These are phyloP conservation scores for Dendrobium huoshanense DNA, from an alignment of 106 monocot genomes.

Conservation along the genomic window DNA sequence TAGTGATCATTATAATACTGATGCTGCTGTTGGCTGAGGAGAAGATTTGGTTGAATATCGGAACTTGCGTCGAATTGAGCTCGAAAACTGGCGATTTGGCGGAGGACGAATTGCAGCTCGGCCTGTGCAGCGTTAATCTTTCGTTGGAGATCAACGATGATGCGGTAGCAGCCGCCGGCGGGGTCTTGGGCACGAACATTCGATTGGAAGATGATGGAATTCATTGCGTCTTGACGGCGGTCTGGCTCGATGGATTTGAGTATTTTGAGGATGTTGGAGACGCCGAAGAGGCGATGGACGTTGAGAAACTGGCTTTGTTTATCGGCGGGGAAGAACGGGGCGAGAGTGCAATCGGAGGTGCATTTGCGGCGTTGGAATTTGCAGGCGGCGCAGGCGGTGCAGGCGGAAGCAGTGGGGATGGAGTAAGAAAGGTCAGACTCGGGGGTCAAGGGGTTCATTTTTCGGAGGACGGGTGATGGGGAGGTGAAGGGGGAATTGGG, in stretches of 20 bases:
- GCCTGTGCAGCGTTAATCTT: not conserved
- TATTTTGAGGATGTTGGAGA: conserved; percentile 55
- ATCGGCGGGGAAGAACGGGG: conserved; percentile 72
- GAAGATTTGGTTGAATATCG: not conserved
- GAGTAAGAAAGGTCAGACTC: not conserved
- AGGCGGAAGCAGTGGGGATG: conserved; percentile 25
- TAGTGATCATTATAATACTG: too few species aligned
- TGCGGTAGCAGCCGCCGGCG: conserved; percentile 47
- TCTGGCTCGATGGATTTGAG: conserved; percentile 16
- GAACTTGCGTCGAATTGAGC: not conserved
- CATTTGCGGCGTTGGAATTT: conserved; percentile 82
- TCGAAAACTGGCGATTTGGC: not conserved
- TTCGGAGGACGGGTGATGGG: not conserved
- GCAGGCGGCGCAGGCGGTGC: conserved; percentile 81
- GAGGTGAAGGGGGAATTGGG: not conserved
- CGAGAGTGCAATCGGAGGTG: conserved; percentile 46
- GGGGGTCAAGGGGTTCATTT: not conserved
- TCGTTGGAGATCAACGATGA: conserved; percentile 31
- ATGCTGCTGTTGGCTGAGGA: not conserved
- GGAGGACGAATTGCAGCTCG: conserved; percentile 20
- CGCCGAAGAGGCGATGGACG: conserved; percentile 72
- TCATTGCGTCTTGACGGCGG: conserved; percentile 34
- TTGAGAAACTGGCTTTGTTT: conserved; percentile 44
- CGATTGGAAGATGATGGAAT: conserved; percentile 53
- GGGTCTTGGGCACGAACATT: conserved; percentile 45